Conservation (phyloP, 495 filamentous ascomycete genomes). For the Echria macrotheca region DNA sequence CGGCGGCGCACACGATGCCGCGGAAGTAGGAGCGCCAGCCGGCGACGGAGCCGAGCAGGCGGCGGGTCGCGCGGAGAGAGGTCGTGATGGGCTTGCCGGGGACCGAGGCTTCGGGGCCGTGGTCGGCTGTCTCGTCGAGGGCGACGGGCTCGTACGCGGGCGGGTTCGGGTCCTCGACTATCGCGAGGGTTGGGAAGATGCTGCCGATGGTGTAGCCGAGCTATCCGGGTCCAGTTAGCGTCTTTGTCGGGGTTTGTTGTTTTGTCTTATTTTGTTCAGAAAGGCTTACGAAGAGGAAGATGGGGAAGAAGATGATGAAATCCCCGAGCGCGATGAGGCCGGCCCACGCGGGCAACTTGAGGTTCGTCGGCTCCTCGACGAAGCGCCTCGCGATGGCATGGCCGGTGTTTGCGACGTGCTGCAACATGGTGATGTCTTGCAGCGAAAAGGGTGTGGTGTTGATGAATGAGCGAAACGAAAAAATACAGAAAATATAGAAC, state of each 20-base stretch:
- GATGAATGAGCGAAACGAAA: background rate
- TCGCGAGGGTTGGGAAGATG: slow-evolving; percentile 41
- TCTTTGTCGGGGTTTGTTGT: background rate
- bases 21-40: slow-evolving; percentile 39
- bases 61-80: slow-evolving; percentile 38
- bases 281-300: slow-evolving; percentile 31
- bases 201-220: slow-evolving; percentile 35
- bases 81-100: slow-evolving; percentile 32
- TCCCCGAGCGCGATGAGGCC: slow-evolving; percentile 19
- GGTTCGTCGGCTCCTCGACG: slow-evolving; percentile 6
- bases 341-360: slow-evolving; percentile 4
- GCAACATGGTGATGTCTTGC: slow-evolving; percentile 1
- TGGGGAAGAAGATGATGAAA: slow-evolving; percentile 35
- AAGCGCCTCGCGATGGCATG: slow-evolving; percentile 10
- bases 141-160: slow-evolving; percentile 41
- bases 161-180: slow-evolving; percentile 46
- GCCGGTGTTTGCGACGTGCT: slow-evolving; percentile 1
- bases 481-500: background rate
- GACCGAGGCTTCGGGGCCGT: slow-evolving; percentile 18
- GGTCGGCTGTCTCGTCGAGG: slow-evolving; percentile 27
- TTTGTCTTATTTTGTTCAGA: too few species aligned
- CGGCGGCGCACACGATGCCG: slow-evolving; percentile 28
- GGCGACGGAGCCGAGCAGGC: slow-evolving; percentile 30
- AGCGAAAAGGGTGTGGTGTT: background rate
- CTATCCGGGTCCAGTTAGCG: slow-evolving; percentile 16